Evolutionary conservation across 768 basidiomycete species (phyloP), one percentile per base, ranked within the genome.

Genomic region (Russula dissimulans): DNA sequence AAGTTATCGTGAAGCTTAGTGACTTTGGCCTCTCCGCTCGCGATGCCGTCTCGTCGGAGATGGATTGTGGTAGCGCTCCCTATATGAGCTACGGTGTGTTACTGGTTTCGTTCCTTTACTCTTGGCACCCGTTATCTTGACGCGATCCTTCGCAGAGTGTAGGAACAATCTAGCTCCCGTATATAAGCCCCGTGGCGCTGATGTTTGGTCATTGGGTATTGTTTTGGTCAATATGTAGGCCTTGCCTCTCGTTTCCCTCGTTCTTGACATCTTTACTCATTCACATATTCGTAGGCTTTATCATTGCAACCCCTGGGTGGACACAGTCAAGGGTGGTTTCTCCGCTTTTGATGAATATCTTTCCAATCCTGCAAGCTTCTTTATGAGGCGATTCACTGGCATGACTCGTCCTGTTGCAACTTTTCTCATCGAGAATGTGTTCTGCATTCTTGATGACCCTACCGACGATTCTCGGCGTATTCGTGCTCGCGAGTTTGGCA

Each of bases 121-220:
- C 36, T 26, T 26, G 22, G 22, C 22, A 26, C 22, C 22, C 22
- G 22, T 14, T 26, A 50, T 12, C 45, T 39, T 26, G 22, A 26
- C 12, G 22, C 22, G 22, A 26, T 38, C 54, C 51, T 58, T 43
- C 67, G 54, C 68, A 93, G 95, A 98, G 78, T 98, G 97, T 75
- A 88, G 95, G 72, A 98, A 98, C 78, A 97, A 97, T 73, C 80
- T 94, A 66, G 90, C 88, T 32, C 95, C 97, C 64, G 90, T 88
- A 51, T 99, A 99, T 78, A 82, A 83, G 65, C 94, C 95, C 63
- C 89, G 88, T 67, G 90, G 91, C 60, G 97, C 97, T 62, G 95
- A 99, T 74, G 93, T 99, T 56, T 99, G 93, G 95, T 97, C 95
- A 29, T 81, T 99, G 67, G 95, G 95, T 63, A 97, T 99, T 71